phyloP scores from a whole-genome alignment of 2,329 filamentous ascomycete genomes.

The Ceratocystis variospora region DNA sequence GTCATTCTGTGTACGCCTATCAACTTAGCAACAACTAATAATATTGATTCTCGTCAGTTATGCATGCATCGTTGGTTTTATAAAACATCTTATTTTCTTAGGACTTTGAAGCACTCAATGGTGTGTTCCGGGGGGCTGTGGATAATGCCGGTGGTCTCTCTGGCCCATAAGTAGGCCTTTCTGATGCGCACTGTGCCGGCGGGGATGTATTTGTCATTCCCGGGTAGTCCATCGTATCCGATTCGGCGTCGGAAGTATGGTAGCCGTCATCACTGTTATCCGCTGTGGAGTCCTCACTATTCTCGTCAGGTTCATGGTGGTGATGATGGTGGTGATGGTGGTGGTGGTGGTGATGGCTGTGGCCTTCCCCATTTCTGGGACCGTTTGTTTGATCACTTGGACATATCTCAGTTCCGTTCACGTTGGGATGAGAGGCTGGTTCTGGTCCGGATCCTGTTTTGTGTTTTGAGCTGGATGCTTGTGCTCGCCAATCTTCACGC shows the following conservation, averaged over 20 bases:
- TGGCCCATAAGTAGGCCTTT: slow-evolving; percentile 14
- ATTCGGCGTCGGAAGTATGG: slow-evolving; percentile 12
- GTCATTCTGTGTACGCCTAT: not conserved
- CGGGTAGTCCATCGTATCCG: slow-evolving; percentile 9
- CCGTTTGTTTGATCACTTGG: not conserved
- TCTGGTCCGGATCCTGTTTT: slow-evolving; percentile 36
- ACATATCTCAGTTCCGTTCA: slow-evolving; percentile 8
- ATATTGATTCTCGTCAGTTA: not conserved
- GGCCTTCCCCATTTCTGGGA: slow-evolving; percentile 1
- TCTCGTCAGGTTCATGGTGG: slow-evolving; percentile 1
- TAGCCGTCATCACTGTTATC: slow-evolving; percentile 14
- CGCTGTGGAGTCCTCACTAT: slow-evolving; percentile 6
- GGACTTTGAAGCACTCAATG: slow-evolving; percentile 10
- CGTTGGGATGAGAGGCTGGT: not conserved
- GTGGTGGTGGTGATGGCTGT: slow-evolving; percentile 1
- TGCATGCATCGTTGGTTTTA: not conserved
- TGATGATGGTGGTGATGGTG: slow-evolving; percentile 5
- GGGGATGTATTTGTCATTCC: not conserved
- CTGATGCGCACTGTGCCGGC: slow-evolving; percentile 1
- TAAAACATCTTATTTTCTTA: slow-evolving; percentile 1
- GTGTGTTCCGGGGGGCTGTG: slow-evolving; percentile 11
- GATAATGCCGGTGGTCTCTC: slow-evolving; percentile 22
- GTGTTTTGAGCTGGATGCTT: slow-evolving; percentile 39
- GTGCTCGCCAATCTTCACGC: slow-evolving; percentile 56
- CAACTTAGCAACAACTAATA: no score